Base-by-base conservation (phyloP, 2,329 filamentous ascomycete genomes). In the Clarireedia sp. region DNA sequence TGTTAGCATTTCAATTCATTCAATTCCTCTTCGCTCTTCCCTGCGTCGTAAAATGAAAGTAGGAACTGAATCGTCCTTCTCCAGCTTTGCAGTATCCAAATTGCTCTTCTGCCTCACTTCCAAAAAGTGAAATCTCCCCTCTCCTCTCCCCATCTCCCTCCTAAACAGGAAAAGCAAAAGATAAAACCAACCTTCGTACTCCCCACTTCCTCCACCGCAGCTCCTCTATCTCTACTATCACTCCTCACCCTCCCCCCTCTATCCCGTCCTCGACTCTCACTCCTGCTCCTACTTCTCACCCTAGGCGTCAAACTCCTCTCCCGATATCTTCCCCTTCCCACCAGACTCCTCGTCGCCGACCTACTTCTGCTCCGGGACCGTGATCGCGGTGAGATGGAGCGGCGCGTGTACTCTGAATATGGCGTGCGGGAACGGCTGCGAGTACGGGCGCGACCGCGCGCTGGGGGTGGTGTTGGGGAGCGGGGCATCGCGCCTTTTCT, bases 171-270 rank as follows among this genome's bases (percentile, higher is more conserved):
- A 41, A 17, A 48, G 5, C 23, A 37, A 19, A 51, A 37, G 52
- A 41, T 6, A 7, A 40, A 46, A 33, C 50, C 37, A 60, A 78
- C 79, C 74, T 82, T 82, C 51, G 79, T 82, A 62, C 77, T 80
- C 61, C 70, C 73, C 5, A 68, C 55, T 7, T 76, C 37, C 68
- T 54, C 60, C 56, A 45, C 62, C 65, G 57, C 24, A 7, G 24
- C 65, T 64, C 37, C 59, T 33, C 29, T 33, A 12, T 14, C 62
- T 54, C 62, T 61, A 48, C 65, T 67, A 17, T 61, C 64, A 53
- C 70, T 70, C 23, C 51, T 54, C 33, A 16, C 51, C 17, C 69
- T 70, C 14, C 41, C 46, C 29, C 23, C 41, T 9, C 29, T 41
- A 5, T 29, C 47, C 37, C 43, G 38, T 7, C 51, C 47, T 41